Evolutionary conservation across 164 flowering plant species (phyloP).

Genomic region (Chimonanthus praecox): DNA sequence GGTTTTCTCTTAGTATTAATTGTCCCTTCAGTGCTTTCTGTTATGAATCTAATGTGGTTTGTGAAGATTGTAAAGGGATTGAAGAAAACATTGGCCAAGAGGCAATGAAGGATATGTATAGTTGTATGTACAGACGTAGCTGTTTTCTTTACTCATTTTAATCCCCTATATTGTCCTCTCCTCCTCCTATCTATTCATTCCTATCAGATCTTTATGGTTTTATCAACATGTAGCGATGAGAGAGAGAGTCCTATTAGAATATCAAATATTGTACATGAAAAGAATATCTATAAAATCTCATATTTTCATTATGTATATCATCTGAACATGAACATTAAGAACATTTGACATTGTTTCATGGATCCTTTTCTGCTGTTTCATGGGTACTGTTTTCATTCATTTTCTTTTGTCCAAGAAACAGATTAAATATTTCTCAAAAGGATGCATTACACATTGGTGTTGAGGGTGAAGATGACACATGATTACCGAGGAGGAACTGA

Average conservation of each 20-base stretch:
- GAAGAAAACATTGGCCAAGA: slow-evolving; percentile 71
- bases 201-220: neutral
- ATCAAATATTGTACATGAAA: neutral
- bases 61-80: slow-evolving; percentile 78
- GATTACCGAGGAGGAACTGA: neutral
- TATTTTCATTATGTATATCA: no score
- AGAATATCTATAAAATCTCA: neutral
- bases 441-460: neutral
- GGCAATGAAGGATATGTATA: slow-evolving; percentile 26
- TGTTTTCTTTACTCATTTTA: neutral
- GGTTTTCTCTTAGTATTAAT: slow-evolving; percentile 56
- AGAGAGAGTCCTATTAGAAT: neutral
- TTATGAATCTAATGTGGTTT: slow-evolving; percentile 92
- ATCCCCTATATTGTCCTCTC: neutral
- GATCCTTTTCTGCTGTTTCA: neutral
- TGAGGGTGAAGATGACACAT: neutral
- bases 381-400: neutral
- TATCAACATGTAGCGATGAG: neutral
- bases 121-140: neutral
- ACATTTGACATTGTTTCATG: neutral
- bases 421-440: neutral
- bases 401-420: neutral
- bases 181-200: neutral
- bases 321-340: neutral
- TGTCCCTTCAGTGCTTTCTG: slow-evolving; percentile 59